Evolutionary conservation across 169 alveolate genomes (phyloP), one percentile per base, ranked within the genome.

Genomic region (Babesia bigemina): DNA sequence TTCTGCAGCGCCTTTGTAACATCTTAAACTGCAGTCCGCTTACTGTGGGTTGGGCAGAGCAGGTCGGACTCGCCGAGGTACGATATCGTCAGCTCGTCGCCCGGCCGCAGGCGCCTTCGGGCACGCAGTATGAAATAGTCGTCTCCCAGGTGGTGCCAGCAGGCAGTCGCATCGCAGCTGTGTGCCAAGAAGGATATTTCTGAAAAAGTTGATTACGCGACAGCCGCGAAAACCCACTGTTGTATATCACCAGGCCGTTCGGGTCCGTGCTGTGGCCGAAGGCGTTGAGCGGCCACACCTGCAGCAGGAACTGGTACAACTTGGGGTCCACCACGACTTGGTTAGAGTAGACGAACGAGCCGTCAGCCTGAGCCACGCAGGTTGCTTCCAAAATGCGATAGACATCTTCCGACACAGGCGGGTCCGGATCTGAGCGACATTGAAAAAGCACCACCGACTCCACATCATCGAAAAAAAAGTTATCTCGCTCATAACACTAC

Each of bases 71-170:
- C 96, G 16, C 94, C 92, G 50, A 92, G 84, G 75, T 92, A 92
- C 11, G 96, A 92, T 61, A 92, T 92, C n/a, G 96, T 92, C 7
- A 92, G 63, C 66, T 92, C 96, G 59, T 92, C 96, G 24, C 96
- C 96, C 28, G 88, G 87, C 42, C 70, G 77, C 57, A 92, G 71
- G 50, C 85, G 77, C 22, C 88, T 82, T 48, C 94, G 85, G 17
- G 96, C 91, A 29, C 96, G 67, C 56, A 92, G 50, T 48, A 91
- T 90, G 61, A 92, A 92, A 33, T 86, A 70, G 65, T 91, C 94
- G 39, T 92, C 85, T 53, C 78, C 94, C 11, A 87, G 85, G 63
- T 92, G 92, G 65, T 92, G 93, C 96, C 96, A 92, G 60, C 95
- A 91, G 59, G 93, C 91, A 28, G 93, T 85, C 16, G 96, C 91